phyloP scores from a whole-genome alignment of 108 stramenopile genomes.

The Skeletonema tropicum region DNA sequence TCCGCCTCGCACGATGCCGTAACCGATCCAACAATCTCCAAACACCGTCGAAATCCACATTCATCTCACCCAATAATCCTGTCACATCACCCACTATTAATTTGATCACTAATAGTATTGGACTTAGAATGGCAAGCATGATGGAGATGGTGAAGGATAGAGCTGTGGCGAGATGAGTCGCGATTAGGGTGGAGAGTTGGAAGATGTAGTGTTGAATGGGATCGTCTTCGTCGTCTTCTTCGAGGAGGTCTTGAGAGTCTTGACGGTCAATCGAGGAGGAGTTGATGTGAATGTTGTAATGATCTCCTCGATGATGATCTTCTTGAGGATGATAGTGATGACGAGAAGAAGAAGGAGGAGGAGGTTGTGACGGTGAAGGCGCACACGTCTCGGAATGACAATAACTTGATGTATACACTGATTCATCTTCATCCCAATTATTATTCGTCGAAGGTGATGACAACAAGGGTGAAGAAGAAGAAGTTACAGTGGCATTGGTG shows the following conservation, averaged over 20 bases:
- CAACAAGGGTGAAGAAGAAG: too few relatives aligned
- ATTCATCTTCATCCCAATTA: neutral
- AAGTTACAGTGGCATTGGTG: too few relatives aligned
- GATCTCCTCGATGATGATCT: neutral
- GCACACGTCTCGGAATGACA: constrained; percentile 1
- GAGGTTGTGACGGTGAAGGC: neutral
- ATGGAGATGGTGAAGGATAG: neutral
- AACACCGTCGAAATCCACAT: neutral
- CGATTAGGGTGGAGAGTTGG: constrained; percentile 4
- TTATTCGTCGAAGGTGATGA: neutral
- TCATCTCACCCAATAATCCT: neutral
- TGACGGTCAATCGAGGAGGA: too few relatives aligned
- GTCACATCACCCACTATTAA: neutral
- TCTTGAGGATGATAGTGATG: neutral
- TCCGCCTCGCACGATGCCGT: neutral
- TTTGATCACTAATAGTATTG: neutral
- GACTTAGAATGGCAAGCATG: neutral
- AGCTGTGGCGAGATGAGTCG: neutral
- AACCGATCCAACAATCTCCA: neutral
- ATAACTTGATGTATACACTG: neutral
- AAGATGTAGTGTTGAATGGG: neutral
- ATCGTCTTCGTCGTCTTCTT: neutral
- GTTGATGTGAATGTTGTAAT: neutral
- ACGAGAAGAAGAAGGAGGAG: neutral
- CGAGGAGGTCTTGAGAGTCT: too few relatives aligned